These are phyloP conservation scores for Chrysanthemum makinoi DNA, from an alignment of 129 eudicot species.

Conservation along the genomic window DNA sequence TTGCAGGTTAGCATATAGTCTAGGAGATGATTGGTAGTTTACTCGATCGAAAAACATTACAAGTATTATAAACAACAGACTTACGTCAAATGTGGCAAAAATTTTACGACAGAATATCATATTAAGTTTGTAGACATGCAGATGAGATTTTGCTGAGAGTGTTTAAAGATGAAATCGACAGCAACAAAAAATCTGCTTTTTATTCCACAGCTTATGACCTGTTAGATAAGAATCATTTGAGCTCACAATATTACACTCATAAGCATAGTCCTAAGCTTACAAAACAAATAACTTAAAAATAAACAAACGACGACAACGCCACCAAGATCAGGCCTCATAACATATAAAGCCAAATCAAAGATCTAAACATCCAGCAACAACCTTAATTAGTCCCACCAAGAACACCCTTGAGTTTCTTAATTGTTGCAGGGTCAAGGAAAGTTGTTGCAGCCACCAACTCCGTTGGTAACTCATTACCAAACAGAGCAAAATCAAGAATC, in stretches of 20 bases:
- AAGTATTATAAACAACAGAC: too few relatives aligned
- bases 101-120: too few relatives aligned
- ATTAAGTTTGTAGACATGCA: too few relatives aligned
- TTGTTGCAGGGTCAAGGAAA: slow-evolving; percentile 60
- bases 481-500: slow-evolving; percentile 71
- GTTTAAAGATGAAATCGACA: too few relatives aligned
- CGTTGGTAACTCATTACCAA: slow-evolving; percentile 67
- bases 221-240: slow-evolving; percentile 12
- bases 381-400: slow-evolving; percentile 72
- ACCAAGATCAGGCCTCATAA: slow-evolving; percentile 11
- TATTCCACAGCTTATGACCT: slow-evolving; percentile 28
- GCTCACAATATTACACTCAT: slow-evolving; percentile 18
- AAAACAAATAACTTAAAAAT: slow-evolving; percentile 1
- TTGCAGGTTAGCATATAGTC: too few relatives aligned
- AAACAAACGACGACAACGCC: slow-evolving; percentile 20
- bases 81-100: too few relatives aligned
- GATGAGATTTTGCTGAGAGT: too few relatives aligned
- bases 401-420: slow-evolving; percentile 91
- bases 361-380: not conserved
- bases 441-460: slow-evolving; percentile 63
- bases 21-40: too few relatives aligned
- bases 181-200: not conserved
- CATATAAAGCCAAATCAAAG: not conserved
- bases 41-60: too few relatives aligned
- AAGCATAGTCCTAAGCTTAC: slow-evolving; percentile 27